Percentiles rank a stretch among this genome's conserved stretches.
Evolutionary conservation across 2,329 filamentous ascomycete genomes (phyloP).

Genomic region (Rhinocladiella similis): DNA sequence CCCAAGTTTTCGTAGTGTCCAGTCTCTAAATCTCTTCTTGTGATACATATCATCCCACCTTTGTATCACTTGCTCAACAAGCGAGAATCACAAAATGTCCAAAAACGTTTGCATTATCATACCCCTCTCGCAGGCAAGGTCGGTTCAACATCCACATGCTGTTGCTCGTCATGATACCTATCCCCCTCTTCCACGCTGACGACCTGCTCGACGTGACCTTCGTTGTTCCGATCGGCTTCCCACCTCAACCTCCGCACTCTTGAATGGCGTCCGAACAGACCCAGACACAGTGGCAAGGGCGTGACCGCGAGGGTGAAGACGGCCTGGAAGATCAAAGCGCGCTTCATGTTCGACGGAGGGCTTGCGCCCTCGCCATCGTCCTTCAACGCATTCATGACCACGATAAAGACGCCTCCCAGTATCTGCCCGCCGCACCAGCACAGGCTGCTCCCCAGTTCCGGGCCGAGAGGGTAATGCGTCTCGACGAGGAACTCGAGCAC

Average conservation of each 20-base stretch:
- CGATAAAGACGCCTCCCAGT: conserved; percentile 78
- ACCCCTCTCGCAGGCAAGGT: neutral
- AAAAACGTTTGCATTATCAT: too few relatives aligned
- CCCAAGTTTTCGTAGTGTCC: too few relatives aligned
- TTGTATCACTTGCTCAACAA: too few relatives aligned
- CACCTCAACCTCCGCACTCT: conserved; percentile 39
- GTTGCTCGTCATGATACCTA: neutral
- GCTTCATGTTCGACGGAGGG: conserved; percentile 72
- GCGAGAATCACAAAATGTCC: too few relatives aligned
- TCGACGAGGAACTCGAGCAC: conserved; percentile 85
- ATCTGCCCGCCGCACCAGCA: conserved; percentile 88
- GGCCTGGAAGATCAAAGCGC: conserved; percentile 75
- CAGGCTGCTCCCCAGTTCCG: conserved; percentile 79
- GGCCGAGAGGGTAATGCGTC: conserved; percentile 80
- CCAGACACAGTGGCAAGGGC: conserved; percentile 68
- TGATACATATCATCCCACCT: too few relatives aligned
- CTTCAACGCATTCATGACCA: conserved; percentile 74
- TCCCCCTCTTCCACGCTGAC: neutral
- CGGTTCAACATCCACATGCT: neutral
- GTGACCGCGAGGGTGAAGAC: conserved; percentile 65
- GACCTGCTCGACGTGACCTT: conserved; percentile 7
- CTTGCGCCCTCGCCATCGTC: conserved; percentile 45
- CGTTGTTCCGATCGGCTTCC: conserved; percentile 39
- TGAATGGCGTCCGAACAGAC: conserved; percentile 61
- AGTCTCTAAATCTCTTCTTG: too few relatives aligned